Evolutionary conservation across 805 yeast genomes (phyloP).

Genomic region (Zygoascus bituminiphila): DNA sequence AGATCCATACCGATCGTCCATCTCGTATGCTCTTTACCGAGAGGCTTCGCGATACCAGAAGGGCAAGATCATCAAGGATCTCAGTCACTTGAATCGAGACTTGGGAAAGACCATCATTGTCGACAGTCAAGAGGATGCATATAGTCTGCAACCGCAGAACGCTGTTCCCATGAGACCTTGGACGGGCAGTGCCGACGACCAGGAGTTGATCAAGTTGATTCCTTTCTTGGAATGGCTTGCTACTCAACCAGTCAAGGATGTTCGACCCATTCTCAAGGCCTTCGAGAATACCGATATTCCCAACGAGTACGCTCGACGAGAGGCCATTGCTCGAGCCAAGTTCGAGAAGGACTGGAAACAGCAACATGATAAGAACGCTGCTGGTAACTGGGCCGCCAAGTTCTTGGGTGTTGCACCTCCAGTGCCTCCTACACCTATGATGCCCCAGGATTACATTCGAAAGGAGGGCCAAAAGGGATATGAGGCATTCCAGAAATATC

Average conservation of each 20-base stretch:
- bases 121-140: constrained; percentile 68
- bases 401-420: constrained; percentile 56
- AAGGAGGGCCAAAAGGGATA: constrained; percentile 90
- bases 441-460: constrained; percentile 83
- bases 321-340: constrained; percentile 59
- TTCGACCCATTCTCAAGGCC: constrained; percentile 76
- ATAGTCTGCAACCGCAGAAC: constrained; percentile 84
- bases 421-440: constrained; percentile 46
- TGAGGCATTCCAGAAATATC: constrained; percentile 67
- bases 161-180: constrained; percentile 80
- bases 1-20: constrained; percentile 87
- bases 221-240: constrained; percentile 94
- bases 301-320: constrained; percentile 75
- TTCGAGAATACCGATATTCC: constrained; percentile 64
- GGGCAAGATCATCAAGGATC: constrained; percentile 83
- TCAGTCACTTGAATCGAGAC: constrained; percentile 86
- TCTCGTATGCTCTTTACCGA: constrained; percentile 78
- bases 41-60: constrained; percentile 88
- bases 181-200: constrained; percentile 81
- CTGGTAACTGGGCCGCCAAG: constrained; percentile 45
- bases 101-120: constrained; percentile 68
- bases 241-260: constrained; percentile 76
- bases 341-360: constrained; percentile 37
- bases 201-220: constrained; percentile 62
- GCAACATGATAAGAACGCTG: constrained; percentile 24